phyloP scores from a whole-genome alignment of 2,329 filamentous ascomycete species.

The Fusarium sp. region DNA sequence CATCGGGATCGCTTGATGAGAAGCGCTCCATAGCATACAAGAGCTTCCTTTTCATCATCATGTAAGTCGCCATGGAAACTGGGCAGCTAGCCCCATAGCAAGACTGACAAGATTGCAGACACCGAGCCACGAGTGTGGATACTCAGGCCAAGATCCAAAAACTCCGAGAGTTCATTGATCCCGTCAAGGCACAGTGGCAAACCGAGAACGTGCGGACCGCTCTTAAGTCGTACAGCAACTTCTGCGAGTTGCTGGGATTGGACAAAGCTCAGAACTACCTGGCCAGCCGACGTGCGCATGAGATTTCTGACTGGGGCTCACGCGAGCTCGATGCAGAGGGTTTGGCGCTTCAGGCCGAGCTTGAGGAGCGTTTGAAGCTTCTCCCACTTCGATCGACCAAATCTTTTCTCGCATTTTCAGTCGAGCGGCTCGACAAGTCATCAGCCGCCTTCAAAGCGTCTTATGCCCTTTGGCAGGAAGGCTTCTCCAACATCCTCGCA shows the following conservation, averaged over 20 bases:
- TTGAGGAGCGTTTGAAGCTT: conserved; percentile 80
- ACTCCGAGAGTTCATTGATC: conserved; percentile 82
- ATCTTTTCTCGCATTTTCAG: conserved; percentile 90
- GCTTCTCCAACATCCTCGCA: conserved; percentile 85
- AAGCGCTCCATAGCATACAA: conserved; percentile 87
- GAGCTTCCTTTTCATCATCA: conserved; percentile 93
- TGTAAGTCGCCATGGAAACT: conserved; percentile 60
- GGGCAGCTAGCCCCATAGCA: background rate
- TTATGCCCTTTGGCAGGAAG: conserved; percentile 84
- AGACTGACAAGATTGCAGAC: conserved; percentile 59
- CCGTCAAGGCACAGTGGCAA: conserved; percentile 85
- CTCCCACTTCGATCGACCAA: conserved; percentile 90
- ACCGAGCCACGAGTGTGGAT: conserved; percentile 83
- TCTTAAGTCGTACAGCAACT: conserved; percentile 80
- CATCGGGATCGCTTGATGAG: conserved; percentile 79
- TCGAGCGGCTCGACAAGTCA: conserved; percentile 84
- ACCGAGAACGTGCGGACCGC: conserved; percentile 75
- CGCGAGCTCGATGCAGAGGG: conserved; percentile 84
- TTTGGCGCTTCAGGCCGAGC: conserved; percentile 79
- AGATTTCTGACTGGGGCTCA: conserved; percentile 84
- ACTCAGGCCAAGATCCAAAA: conserved; percentile 76
- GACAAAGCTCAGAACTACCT: conserved; percentile 86
- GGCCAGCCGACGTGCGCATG: conserved; percentile 76
- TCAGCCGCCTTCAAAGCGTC: conserved; percentile 81
- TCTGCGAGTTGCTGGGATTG: conserved; percentile 83